These are phyloP conservation scores for Petunia axillaris DNA, from an alignment of 257 asterid species.

Conservation along the genomic window DNA sequence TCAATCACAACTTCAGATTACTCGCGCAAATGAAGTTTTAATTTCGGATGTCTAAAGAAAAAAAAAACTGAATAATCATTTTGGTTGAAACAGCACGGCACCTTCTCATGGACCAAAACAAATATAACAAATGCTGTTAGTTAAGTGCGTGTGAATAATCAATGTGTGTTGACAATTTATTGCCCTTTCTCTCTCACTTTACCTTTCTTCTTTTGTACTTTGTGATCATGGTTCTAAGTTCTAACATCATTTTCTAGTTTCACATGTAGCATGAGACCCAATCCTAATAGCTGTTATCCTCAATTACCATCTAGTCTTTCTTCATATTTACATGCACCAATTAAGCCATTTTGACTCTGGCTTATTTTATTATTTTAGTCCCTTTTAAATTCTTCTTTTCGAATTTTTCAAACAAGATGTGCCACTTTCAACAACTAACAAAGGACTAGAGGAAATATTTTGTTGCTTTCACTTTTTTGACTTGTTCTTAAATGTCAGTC, in stretches of 20 bases:
- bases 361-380: not conserved
- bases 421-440: constrained; percentile 23
- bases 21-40: too few relatives aligned
- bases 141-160: not conserved
- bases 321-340: constrained; percentile 25
- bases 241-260: constrained; percentile 7
- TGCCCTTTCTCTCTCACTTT: not conserved
- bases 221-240: not conserved
- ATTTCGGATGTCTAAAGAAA: too few relatives aligned
- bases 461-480: constrained; percentile 23
- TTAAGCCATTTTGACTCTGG: constrained; percentile 21
- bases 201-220: not conserved
- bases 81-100: not conserved
- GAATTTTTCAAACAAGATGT: constrained; percentile 34
- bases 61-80: too few relatives aligned
- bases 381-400: constrained; percentile 10
- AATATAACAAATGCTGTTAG: not conserved
- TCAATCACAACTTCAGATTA: too few relatives aligned
- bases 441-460: not conserved
- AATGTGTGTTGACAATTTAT: not conserved
- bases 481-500: constrained; percentile 25
- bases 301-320: not conserved
- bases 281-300: constrained; percentile 34
- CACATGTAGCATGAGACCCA: constrained; percentile 30
- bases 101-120: not conserved